Evolutionary conservation across 2,329 filamentous ascomycete genomes (phyloP).

Genomic region (Hymenoscyphus infarciens): DNA sequence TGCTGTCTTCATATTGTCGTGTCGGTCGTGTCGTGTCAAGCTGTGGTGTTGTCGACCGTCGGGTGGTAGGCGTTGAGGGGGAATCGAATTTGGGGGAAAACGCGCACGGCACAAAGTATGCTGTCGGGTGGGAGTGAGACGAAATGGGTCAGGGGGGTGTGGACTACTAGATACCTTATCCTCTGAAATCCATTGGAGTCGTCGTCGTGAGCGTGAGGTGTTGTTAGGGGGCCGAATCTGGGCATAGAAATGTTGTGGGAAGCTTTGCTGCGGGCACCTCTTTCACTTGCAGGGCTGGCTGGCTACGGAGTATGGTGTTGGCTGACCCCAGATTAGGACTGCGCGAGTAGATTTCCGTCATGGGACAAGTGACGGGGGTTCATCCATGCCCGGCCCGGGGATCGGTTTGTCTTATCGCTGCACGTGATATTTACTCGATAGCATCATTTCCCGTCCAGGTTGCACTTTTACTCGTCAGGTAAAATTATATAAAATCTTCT

Average conservation of each 20-base stretch:
- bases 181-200: conserved; percentile 24
- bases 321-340: conserved; percentile 3
- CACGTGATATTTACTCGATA: conserved; percentile 4
- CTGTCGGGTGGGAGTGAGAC: too few relatives aligned
- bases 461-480: not conserved
- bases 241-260: conserved; percentile 15
- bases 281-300: too few relatives aligned
- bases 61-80: conserved; percentile 19
- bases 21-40: conserved; percentile 12
- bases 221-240: conserved; percentile 8
- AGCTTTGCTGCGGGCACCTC: conserved; percentile 8
- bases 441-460: too few relatives aligned
- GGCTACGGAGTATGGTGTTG: too few relatives aligned
- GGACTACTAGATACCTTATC: too few relatives aligned
- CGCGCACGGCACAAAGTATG: conserved; percentile 16
- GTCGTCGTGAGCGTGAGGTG: conserved; percentile 11
- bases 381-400: too few relatives aligned
- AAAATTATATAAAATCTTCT: too few relatives aligned
- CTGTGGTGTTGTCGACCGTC: conserved; percentile 17
- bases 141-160: conserved; percentile 12
- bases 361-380: conserved; percentile 10
- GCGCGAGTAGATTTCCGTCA: conserved; percentile 10
- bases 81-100: conserved; percentile 22
- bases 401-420: too few relatives aligned
- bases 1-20: conserved; percentile 33